These are phyloP conservation scores for Aspergillus brasiliensis DNA, from an alignment of 2,329 filamentous ascomycete species.

Conservation along the genomic window DNA sequence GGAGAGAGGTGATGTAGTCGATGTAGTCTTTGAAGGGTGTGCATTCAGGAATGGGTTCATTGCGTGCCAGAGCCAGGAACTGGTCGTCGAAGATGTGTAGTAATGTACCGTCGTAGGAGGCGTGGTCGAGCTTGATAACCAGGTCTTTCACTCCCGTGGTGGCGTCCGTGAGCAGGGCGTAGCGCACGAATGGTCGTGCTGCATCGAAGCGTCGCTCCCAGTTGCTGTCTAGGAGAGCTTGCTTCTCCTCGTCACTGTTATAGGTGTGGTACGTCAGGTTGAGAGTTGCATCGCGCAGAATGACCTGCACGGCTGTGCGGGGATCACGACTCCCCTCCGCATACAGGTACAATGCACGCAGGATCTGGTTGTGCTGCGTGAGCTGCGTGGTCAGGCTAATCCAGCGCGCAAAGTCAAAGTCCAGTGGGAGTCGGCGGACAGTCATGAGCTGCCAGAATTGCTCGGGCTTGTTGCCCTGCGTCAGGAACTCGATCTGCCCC, in stretches of 20 bases:
- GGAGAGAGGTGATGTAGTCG: constrained; percentile 10
- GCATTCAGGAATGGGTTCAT: constrained; percentile 6
- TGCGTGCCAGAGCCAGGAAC: constrained; percentile 28
- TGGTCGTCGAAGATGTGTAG: constrained; percentile 42
- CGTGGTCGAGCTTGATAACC: constrained; percentile 39
- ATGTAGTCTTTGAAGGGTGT: constrained; percentile 31
- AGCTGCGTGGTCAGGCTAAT: constrained; percentile 15
- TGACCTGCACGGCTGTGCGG: constrained; percentile 15
- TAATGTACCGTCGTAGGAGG: constrained; percentile 40
- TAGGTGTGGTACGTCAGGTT: constrained; percentile 15
- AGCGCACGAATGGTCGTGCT: constrained; percentile 39
- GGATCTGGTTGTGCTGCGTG: constrained; percentile 16
- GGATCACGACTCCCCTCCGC: background rate
- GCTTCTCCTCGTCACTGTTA: constrained; percentile 24
- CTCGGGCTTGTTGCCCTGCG: constrained; percentile 2
- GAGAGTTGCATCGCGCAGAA: constrained; percentile 19
- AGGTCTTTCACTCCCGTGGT: constrained; percentile 27
- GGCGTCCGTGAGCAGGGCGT: constrained; percentile 29
- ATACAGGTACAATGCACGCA: constrained; percentile 13
- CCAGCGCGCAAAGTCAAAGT: constrained; percentile 17
- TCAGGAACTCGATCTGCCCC: constrained; percentile 4
- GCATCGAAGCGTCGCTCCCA: constrained; percentile 32
- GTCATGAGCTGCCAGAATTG: constrained; percentile 13
- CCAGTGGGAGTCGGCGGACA: constrained; percentile 1
- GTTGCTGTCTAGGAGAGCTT: constrained; percentile 23